Percentiles rank a stretch among this genome's conserved stretches.
Evolutionary conservation across 192 early-diverging fungal genomes (phyloP).

Genomic region (Borealophlyctis nickersoniae): DNA sequence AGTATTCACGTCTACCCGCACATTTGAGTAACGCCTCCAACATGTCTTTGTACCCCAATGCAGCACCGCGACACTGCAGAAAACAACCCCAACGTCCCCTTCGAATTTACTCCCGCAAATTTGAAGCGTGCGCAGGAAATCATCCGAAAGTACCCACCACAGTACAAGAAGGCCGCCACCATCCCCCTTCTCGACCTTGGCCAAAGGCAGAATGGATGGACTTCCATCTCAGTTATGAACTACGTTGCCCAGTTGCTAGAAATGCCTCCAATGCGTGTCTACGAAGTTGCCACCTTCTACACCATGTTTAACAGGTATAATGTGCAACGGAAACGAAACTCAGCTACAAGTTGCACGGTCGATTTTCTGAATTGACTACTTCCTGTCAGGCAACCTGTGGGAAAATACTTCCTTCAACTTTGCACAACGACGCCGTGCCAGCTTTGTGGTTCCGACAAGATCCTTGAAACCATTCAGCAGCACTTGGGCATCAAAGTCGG

Average conservation of each 20-base stretch:
- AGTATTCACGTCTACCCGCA: neutral
- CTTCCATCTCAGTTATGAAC: slow-evolving; percentile 94
- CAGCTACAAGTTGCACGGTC: neutral
- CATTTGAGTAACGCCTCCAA: neutral
- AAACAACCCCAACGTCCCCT: slow-evolving; percentile 71
- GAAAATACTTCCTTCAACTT: slow-evolving; percentile 98
- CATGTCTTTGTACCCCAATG: neutral
- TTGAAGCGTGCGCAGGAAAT: slow-evolving; percentile 77
- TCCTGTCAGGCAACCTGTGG: slow-evolving; percentile 78
- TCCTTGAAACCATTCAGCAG: slow-evolving; percentile 82
- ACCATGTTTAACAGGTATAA: slow-evolving; percentile 99
- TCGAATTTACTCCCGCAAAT: slow-evolving; percentile 84
- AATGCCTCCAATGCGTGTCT: slow-evolving; percentile 97
- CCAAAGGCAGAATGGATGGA: slow-evolving; percentile 94
- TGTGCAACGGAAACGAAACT: neutral
- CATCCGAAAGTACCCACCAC: slow-evolving; percentile 89
- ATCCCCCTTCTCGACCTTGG: slow-evolving; percentile 93
- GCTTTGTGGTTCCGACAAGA: slow-evolving; percentile 88
- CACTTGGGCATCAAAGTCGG: slow-evolving; percentile 91
- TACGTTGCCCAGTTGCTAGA: slow-evolving; percentile 90
- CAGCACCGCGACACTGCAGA: slow-evolving; percentile 45
- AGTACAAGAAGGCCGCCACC: slow-evolving; percentile 97
- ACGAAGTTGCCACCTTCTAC: slow-evolving; percentile 99
- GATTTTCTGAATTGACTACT: neutral
- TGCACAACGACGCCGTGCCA: slow-evolving; percentile 99